Evolutionary conservation across 2,329 filamentous ascomycete genomes (phyloP).

Genomic region (Paecilomyces niveus): DNA sequence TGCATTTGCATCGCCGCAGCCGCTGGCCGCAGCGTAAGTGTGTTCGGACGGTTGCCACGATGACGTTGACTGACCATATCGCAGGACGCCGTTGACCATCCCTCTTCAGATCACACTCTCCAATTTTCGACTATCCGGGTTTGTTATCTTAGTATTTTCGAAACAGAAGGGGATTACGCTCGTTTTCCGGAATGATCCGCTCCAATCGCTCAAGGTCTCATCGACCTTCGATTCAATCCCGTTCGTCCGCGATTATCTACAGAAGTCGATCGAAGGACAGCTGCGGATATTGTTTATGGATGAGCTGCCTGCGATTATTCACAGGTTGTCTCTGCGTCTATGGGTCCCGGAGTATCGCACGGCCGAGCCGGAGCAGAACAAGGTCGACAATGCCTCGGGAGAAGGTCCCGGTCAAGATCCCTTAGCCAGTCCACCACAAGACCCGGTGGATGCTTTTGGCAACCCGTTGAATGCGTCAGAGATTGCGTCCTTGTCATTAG

Average conservation of each 20-base stretch:
- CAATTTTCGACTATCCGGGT: conserved; percentile 90
- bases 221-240: conserved; percentile 99
- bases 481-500: conserved; percentile 69
- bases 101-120: conserved; percentile 96
- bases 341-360: conserved; percentile 83
- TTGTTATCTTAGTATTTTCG: conserved; percentile 96
- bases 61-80: conserved; percentile 2
- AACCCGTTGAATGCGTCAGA: conserved; percentile 68
- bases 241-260: conserved; percentile 93
- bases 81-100: conserved; percentile 77
- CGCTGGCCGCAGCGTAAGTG: conserved; percentile 68
- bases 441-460: conserved; percentile 74
- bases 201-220: conserved; percentile 96
- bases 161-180: conserved; percentile 94
- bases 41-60: background rate
- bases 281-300: conserved; percentile 95
- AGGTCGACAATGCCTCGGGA: conserved; percentile 44
- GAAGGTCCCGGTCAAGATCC: conserved; percentile 66
- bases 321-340: conserved; percentile 77
- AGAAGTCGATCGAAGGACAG: conserved; percentile 91
- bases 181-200: conserved; percentile 94
- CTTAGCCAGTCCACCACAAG: conserved; percentile 70
- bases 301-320: conserved; percentile 91
- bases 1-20: conserved; percentile 84
- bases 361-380: conserved; percentile 53